Percentiles rank a stretch among this genome's conserved stretches.
Evolutionary conservation across 352 stramenopile species (phyloP).

Genomic region (Blastocystis sp.): DNA sequence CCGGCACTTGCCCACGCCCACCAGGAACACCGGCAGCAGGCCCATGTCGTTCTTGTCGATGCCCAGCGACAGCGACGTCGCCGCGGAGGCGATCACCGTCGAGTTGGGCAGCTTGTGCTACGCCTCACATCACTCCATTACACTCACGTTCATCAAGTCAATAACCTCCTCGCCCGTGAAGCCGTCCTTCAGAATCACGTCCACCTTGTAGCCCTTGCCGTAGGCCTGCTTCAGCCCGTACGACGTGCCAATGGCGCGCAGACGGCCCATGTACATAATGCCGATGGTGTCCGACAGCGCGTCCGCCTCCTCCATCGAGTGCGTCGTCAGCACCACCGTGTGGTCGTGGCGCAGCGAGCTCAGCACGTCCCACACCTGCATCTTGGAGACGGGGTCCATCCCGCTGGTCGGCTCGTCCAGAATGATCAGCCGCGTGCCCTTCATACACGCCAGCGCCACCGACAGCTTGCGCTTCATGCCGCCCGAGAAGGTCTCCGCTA

Average conservation of each 20-base stretch:
- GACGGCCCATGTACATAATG: conserved; percentile 68
- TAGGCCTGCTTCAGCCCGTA: conserved; percentile 41
- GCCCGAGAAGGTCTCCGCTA: conserved; percentile 63
- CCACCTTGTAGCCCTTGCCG: conserved; percentile 60
- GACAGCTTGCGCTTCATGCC: conserved; percentile 71
- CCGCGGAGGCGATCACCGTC: conserved; percentile 1
- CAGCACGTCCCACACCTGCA: conserved; percentile 68
- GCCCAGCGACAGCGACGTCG: not conserved
- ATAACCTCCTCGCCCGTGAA: conserved; percentile 6
- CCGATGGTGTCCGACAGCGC: conserved; percentile 59
- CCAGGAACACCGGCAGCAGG: conserved; percentile 14
- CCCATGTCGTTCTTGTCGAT: conserved; percentile 5
- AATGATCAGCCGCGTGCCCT: conserved; percentile 48
- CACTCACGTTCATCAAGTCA: conserved; percentile 9
- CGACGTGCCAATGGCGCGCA: conserved; percentile 48
- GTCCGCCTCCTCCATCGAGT: conserved; percentile 69
- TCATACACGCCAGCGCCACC: conserved; percentile 32
- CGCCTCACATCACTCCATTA: not conserved
- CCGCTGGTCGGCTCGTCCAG: conserved; percentile 70
- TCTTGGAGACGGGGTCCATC: conserved; percentile 67
- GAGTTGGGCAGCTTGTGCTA: conserved; percentile 21
- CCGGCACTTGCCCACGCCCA: not conserved
- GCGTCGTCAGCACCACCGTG: conserved; percentile 66
- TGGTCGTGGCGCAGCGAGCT: conserved; percentile 54
- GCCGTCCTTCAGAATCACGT: conserved; percentile 45